A percentile compares a stretch with the other conserved stretches of the same genome.
Evolutionary conservation across 2,329 filamentous ascomycete species (phyloP).

Genomic region (Venturia asperata): DNA sequence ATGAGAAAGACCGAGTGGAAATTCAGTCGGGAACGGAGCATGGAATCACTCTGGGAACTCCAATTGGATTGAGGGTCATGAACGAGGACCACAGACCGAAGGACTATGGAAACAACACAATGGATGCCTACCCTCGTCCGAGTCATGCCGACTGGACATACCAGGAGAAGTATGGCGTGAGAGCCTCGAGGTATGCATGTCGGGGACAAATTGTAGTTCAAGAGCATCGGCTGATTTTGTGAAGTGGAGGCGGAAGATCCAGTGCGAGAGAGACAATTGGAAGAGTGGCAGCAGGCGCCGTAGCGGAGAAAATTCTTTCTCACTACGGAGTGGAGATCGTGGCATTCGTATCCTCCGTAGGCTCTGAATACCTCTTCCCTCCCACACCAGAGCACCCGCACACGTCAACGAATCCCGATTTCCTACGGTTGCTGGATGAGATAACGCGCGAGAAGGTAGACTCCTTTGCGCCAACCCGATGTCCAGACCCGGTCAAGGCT

Average conservation of each 20-base stretch:
- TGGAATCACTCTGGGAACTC: slow-evolving; percentile 82
- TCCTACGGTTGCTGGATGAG: slow-evolving; percentile 63
- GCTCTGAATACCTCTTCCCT: slow-evolving; percentile 69
- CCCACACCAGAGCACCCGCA: slow-evolving; percentile 61
- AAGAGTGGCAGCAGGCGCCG: slow-evolving; percentile 81
- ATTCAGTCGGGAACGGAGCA: slow-evolving; percentile 92
- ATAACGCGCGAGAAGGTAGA: slow-evolving; percentile 75
- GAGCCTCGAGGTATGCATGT: slow-evolving; percentile 53
- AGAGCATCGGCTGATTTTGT: not conserved
- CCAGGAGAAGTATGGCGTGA: slow-evolving; percentile 92
- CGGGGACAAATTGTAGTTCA: not conserved
- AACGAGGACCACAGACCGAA: slow-evolving; percentile 91
- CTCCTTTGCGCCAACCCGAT: slow-evolving; percentile 68
- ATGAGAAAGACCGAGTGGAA: slow-evolving; percentile 85
- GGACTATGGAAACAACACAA: slow-evolving; percentile 84
- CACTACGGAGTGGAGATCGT: slow-evolving; percentile 85
- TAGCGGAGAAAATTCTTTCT: slow-evolving; percentile 88
- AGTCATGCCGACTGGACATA: slow-evolving; percentile 97
- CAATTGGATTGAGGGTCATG: slow-evolving; percentile 76
- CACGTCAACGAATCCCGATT: slow-evolving; percentile 67
- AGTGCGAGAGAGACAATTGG: slow-evolving; percentile 92
- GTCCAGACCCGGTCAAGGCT: slow-evolving; percentile 61
- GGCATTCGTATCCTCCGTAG: slow-evolving; percentile 81
- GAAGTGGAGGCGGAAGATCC: slow-evolving; percentile 76
- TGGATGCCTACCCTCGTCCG: slow-evolving; percentile 85